Conservation (phyloP, 441 rosid species). For the Euphorbia schlechtendalii region DNA sequence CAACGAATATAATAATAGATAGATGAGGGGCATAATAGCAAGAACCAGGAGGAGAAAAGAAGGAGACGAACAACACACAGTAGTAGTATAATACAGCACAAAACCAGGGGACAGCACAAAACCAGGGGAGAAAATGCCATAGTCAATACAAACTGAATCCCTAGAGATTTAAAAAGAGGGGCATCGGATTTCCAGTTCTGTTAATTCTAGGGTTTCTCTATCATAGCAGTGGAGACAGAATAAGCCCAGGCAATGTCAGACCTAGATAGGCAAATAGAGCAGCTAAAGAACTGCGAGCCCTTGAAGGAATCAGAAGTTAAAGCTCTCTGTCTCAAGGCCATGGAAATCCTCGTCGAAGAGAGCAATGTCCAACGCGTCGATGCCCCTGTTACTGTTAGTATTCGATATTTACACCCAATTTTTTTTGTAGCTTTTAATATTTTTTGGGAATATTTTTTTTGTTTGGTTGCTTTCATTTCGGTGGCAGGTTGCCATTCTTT, state of each 20-base stretch:
- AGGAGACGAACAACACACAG: neutral
- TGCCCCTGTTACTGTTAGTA: constrained; percentile 79
- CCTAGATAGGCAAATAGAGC: constrained; percentile 86
- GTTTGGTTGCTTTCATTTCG: neutral
- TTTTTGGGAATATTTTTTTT: neutral
- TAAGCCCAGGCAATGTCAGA: constrained; percentile 57
- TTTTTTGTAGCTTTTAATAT: too few species aligned
- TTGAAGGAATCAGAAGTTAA: constrained; percentile 90
- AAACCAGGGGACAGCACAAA: too few species aligned
- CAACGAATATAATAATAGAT: neutral
- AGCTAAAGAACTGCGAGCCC: constrained; percentile 86
- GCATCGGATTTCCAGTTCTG: neutral
- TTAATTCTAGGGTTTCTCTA: constrained; percentile 5
- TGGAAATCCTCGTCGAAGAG: constrained; percentile 92
- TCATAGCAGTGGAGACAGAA: neutral
- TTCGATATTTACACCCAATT: too few species aligned
- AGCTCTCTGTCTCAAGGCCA: constrained; percentile 92
- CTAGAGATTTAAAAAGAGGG: constrained; percentile 2
- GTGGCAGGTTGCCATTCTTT: neutral
- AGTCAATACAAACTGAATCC: neutral
- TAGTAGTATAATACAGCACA: neutral
- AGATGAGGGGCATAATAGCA: neutral
- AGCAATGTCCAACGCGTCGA: constrained; percentile 96
- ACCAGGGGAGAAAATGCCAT: neutral
- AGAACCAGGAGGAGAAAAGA: neutral